phyloP scores from a whole-genome alignment of 176 grass and related monocot genomes.

The Stipa capillata region DNA sequence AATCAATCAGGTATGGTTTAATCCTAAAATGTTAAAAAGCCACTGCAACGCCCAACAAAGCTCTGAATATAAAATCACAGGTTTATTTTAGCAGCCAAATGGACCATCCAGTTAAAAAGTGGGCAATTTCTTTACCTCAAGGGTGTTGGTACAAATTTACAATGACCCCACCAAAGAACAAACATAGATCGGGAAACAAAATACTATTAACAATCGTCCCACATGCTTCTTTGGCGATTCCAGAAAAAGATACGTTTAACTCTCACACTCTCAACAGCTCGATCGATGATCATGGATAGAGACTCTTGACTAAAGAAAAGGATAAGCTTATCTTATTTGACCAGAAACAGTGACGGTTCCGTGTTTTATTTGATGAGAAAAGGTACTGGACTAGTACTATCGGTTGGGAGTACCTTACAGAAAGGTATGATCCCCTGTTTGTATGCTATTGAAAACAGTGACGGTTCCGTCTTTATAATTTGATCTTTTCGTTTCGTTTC shows the following conservation, averaged over 20 bases:
- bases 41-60: background rate
- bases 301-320: background rate
- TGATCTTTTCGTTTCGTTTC: background rate
- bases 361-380: slow-evolving; percentile 16
- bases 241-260: background rate
- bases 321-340: slow-evolving; percentile 25
- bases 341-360: slow-evolving; percentile 15
- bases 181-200: background rate
- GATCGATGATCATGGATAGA: background rate
- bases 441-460: no score
- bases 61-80: background rate
- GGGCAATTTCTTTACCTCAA: background rate
- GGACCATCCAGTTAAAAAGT: background rate
- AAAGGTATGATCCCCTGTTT: background rate
- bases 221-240: background rate
- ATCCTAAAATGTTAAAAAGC: background rate
- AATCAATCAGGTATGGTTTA: background rate
- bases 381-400: background rate
- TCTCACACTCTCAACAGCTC: background rate
- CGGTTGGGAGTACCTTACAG: background rate
- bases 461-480: background rate
- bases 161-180: background rate
- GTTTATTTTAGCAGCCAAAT: background rate
- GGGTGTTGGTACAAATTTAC: background rate
- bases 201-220: background rate